Base-by-base conservation (phyloP, 1,284 basidiomycete genomes). In the Cutaneotrichosporon sp. region DNA sequence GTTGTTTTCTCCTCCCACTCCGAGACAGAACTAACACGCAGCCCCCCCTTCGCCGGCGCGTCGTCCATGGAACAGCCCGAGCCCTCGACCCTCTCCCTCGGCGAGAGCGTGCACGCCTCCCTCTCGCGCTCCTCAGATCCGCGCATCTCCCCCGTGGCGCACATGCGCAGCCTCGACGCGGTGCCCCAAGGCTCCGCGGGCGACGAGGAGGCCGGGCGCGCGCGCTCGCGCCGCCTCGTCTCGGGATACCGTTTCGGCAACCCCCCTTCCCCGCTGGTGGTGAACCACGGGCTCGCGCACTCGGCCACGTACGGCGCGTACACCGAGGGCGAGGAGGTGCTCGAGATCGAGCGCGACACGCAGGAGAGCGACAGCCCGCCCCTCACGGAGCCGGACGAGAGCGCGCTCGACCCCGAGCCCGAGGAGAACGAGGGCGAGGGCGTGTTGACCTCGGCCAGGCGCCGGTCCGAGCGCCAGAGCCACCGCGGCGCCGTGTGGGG, bases 211-310 rank as follows among this genome's bases (percentile, higher is more conserved):
- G 54, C 74, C 7, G 71, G 68, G 2, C 67, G 67, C 1, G 68
- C 73, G 4, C 71, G 77, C 11, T 73, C 72, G 0, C 68, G 72
- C 42, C 69, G 74, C 2, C 65, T 80, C 3, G 65, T 79, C 2
- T 75, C 72, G 3, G 79, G 79, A 3, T 80, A 80, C 60, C 58
- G 75, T 6, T 76, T 80, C 56, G 79, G 77, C 11, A 72, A 76
- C 53, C 77, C 77, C 1, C 71, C 70, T 22, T 69, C 66, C 8
- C 65, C 71, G 0, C 45, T 66, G 38, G 56, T 61, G 2, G 42
- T 56, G 18, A 24, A 25, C 9, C 24, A 29, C 27, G 43, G n/a
- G 24, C 24, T 46, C 29, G 27, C 13, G 20, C 18, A 20, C 31
- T 47, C 46, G 22, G 22, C 38, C 2, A 34, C 22, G n/a, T 31